Evolutionary conservation across 2,329 filamentous ascomycete genomes (phyloP).

Genomic region (Neopestalotiopsis sp.): DNA sequence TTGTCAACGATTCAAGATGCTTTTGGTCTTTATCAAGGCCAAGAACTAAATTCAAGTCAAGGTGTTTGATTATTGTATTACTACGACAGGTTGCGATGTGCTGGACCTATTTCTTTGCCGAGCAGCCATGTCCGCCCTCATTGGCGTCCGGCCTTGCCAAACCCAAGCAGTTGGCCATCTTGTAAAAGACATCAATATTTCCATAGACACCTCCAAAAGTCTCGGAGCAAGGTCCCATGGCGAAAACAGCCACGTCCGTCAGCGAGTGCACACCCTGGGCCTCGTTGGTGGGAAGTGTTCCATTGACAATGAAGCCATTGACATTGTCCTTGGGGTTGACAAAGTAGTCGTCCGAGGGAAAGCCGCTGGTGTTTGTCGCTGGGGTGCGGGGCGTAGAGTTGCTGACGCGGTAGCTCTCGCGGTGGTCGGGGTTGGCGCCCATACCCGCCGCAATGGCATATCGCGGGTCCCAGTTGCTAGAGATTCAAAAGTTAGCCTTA

Average conservation of each 20-base stretch:
- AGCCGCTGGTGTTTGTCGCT: slow-evolving; percentile 58
- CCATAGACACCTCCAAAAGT: slow-evolving; percentile 74
- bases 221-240: slow-evolving; percentile 79
- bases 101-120: slow-evolving; percentile 20
- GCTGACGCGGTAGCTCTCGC: slow-evolving; percentile 78
- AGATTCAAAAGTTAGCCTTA: background rate
- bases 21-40: too few relatives aligned
- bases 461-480: slow-evolving; percentile 78
- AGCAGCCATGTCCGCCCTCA: slow-evolving; percentile 57
- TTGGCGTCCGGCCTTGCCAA: slow-evolving; percentile 45
- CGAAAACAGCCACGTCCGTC: slow-evolving; percentile 80
- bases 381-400: slow-evolving; percentile 63
- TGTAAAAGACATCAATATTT: slow-evolving; percentile 77
- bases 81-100: too few relatives aligned
- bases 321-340: slow-evolving; percentile 71
- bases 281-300: slow-evolving; percentile 69
- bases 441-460: slow-evolving; percentile 80
- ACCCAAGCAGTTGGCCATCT: slow-evolving; percentile 72
- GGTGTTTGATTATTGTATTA: too few relatives aligned
- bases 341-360: slow-evolving; percentile 61
- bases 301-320: slow-evolving; percentile 75
- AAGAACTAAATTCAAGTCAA: background rate
- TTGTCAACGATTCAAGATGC: background rate
- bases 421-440: slow-evolving; percentile 73
- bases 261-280: slow-evolving; percentile 76